These are phyloP conservation scores for Pholiota adiposa DNA, from an alignment of 1,284 basidiomycete genomes.

Conservation along the genomic window DNA sequence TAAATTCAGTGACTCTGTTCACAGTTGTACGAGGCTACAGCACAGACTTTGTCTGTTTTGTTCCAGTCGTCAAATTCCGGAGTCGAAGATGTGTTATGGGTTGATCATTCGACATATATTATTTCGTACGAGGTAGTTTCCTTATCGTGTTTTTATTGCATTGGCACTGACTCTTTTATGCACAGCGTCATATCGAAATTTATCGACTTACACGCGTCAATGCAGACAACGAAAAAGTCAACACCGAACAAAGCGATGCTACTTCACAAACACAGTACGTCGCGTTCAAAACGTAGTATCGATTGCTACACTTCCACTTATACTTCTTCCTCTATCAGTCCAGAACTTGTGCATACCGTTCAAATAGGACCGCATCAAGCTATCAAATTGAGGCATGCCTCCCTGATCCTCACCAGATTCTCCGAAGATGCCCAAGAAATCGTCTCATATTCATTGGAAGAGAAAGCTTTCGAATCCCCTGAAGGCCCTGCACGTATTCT, in stretches of 20 bases:
- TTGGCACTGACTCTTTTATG: not conserved
- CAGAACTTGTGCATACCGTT: conserved; percentile 30
- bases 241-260: conserved; percentile 1
- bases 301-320: too few species aligned
- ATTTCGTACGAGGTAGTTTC: conserved; percentile 44
- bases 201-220: conserved; percentile 42
- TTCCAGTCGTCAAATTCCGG: conserved; percentile 29
- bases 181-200: conserved; percentile 48
- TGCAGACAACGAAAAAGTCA: conserved; percentile 39
- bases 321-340: conserved; percentile 23
- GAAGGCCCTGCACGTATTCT: conserved; percentile 18
- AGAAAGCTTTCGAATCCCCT: conserved; percentile 10
- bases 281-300: not conserved
- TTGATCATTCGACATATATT: conserved; percentile 32
- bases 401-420: conserved; percentile 25
- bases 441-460: conserved; percentile 18
- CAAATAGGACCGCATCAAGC: conserved; percentile 22
- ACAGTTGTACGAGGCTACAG: conserved; percentile 46
- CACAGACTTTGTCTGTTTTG: conserved; percentile 32
- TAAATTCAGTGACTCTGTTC: not conserved
- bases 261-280: conserved; percentile 18
- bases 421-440: conserved; percentile 25
- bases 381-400: conserved; percentile 22
- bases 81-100: conserved; percentile 28
- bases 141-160: conserved; percentile 21